Percentiles rank a stretch among this genome's conserved stretches.
Evolutionary conservation across 306 rosid species (phyloP).

Genomic region (Luffa acutangula): DNA sequence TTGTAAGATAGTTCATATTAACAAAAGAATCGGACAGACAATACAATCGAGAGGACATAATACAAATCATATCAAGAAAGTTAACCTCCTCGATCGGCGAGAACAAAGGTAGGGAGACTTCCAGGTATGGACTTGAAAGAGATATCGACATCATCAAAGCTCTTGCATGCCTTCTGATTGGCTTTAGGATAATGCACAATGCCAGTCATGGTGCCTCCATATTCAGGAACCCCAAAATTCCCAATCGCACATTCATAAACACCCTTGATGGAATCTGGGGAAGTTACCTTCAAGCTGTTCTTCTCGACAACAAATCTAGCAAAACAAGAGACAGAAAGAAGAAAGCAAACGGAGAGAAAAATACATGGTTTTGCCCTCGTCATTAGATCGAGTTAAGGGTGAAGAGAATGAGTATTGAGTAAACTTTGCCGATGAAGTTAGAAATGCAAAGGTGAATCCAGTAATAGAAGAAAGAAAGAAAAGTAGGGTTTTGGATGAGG

Average conservation of each 20-base stretch:
- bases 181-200: conserved; percentile 57
- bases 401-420: background rate
- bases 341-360: conserved; percentile 32
- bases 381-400: background rate
- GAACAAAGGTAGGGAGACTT: conserved; percentile 62
- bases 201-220: conserved; percentile 87
- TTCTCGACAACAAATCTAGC: conserved; percentile 93
- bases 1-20: background rate
- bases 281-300: conserved; percentile 66
- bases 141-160: conserved; percentile 38
- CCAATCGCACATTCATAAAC: conserved; percentile 84
- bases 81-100: conserved; percentile 90
- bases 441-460: background rate
- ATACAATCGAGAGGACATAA: background rate
- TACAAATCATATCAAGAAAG: background rate
- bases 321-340: conserved; percentile 41
- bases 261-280: conserved; percentile 55
- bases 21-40: background rate
- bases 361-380: conserved; percentile 35
- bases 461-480: background rate
- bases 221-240: conserved; percentile 87
- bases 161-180: conserved; percentile 65
- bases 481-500: background rate
- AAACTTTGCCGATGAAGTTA: background rate
- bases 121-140: conserved; percentile 66